A percentile compares a stretch with the other conserved stretches of the same genome.
Conservation (phyloP, 768 basidiomycete species). For the Solioccasus polychromus region DNA sequence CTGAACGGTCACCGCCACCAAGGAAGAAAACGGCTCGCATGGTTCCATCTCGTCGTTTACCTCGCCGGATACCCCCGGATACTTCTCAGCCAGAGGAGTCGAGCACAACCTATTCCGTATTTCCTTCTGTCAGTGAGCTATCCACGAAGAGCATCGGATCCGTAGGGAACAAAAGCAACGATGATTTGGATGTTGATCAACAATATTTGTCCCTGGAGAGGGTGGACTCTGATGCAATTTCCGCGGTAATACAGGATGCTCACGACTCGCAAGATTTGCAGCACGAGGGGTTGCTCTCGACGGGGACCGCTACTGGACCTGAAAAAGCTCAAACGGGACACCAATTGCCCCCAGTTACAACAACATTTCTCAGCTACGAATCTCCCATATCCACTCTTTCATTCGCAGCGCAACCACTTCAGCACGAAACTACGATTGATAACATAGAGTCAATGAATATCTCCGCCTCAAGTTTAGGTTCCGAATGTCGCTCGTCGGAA, state of each 20-base stretch:
- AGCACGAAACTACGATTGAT: not conserved
- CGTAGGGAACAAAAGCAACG: not conserved
- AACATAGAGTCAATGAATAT: conserved; percentile 1
- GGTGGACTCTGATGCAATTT: not conserved
- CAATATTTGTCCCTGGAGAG: not conserved
- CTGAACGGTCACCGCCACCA: not conserved
- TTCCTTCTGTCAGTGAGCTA: not conserved
- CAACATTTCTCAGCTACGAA: not conserved
- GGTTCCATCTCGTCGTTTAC: conserved; percentile 22
- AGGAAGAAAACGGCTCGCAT: conserved; percentile 27
- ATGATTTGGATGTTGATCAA: conserved; percentile 2
- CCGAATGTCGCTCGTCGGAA: not conserved
- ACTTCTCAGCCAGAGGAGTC: not conserved
- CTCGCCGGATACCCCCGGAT: conserved; percentile 14
- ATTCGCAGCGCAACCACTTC: too few species aligned
- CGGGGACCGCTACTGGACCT: not conserved
- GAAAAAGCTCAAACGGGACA: not conserved
- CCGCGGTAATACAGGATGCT: not conserved
- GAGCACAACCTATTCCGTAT: not conserved
- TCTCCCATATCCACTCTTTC: not conserved
- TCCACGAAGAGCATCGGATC: not conserved
- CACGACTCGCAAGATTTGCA: not conserved
- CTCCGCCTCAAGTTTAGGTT: not conserved
- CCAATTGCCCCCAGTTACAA: not conserved
- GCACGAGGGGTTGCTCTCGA: not conserved